Conservation (phyloP, 352 stramenopile species). For the Aphanomyces stellatus region DNA sequence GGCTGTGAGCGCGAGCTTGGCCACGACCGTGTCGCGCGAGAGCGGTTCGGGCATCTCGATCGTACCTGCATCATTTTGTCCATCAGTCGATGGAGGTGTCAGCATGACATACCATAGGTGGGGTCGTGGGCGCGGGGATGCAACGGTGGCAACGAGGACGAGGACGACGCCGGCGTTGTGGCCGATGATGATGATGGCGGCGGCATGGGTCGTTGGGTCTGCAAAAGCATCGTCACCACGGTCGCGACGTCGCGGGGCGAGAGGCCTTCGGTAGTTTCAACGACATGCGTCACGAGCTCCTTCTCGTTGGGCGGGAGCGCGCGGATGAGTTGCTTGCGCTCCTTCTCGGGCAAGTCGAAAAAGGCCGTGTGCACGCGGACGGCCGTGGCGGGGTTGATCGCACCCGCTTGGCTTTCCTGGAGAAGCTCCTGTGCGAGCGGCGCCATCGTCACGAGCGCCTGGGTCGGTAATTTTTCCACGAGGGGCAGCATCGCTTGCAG, state of each 20-base stretch:
- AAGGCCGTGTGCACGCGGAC: constrained; percentile 1
- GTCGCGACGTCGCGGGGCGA: neutral
- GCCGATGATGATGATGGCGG: neutral
- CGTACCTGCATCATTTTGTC: neutral
- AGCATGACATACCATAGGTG: neutral
- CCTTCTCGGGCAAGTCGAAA: constrained; percentile 14
- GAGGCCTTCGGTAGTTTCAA: constrained; percentile 17
- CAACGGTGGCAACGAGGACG: neutral
- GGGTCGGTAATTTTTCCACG: constrained; percentile 6
- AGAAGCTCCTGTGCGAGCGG: neutral
- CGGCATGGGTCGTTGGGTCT: neutral
- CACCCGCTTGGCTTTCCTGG: neutral
- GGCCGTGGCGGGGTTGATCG: constrained; percentile 10
- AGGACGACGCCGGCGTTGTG: neutral
- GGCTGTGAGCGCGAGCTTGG: constrained; percentile 7
- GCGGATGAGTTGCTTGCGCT: neutral
- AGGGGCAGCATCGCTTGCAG: constrained; percentile 3
- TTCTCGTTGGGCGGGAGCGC: constrained; percentile 10
- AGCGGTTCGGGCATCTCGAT: neutral
- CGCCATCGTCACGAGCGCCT: neutral
- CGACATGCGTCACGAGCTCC: neutral
- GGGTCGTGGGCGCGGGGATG: neutral
- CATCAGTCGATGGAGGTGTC: neutral
- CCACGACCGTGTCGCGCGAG: neutral
- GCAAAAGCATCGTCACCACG: neutral